Evolutionary conservation across 2,329 filamentous ascomycete species (phyloP), one percentile per base, ranked within the genome.

Genomic region (Fusarium mangiferae): DNA sequence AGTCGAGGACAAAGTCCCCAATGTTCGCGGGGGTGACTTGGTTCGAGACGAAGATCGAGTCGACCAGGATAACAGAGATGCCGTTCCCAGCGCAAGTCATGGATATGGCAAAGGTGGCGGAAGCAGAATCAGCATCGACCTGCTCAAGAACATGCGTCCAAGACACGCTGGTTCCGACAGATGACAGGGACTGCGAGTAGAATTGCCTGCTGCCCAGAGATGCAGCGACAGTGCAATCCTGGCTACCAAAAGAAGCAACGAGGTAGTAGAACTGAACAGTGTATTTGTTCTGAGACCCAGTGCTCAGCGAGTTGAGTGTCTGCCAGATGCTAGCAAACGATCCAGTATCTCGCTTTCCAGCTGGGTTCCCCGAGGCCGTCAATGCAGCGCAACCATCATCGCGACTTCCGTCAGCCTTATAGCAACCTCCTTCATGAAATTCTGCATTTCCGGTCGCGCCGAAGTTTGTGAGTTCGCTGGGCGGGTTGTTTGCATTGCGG

Each of bases 41-140:
- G 5, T 73, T 73, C 1, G 70, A 73, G 30, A 73, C 41, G 4
- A 73, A 73, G 1, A 73, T 28, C 0, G 70, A 73, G 52, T 73
- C 70, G 4, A 73, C 51, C 18, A 59, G 17, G 0, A 73, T 55
- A 3, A 49, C 24, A 0, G 55, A 48, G 0, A 48, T 20, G 0
- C 70, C 70, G 1, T 30, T 52, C 0, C 66, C 66, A 17, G 45
- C 7, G 13, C 70, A 73, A 0, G 38, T 38, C 17, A 73, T 57
- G 0, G 59, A 60, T 8, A 73, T 73, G 1, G 36, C 30, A n/a
- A 73, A 66, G 3, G 22, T 51, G 3, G 70, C 66, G 4, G 48
- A 54, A 5, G 24, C 5, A 2, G 65, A 66, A 6, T 59, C 55
- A 1, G 65, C 65, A 0, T 36, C 30, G 0, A 73, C 70, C 2